phyloP scores from a whole-genome alignment of 2,329 filamentous ascomycete species.

The Fusarium poae region DNA sequence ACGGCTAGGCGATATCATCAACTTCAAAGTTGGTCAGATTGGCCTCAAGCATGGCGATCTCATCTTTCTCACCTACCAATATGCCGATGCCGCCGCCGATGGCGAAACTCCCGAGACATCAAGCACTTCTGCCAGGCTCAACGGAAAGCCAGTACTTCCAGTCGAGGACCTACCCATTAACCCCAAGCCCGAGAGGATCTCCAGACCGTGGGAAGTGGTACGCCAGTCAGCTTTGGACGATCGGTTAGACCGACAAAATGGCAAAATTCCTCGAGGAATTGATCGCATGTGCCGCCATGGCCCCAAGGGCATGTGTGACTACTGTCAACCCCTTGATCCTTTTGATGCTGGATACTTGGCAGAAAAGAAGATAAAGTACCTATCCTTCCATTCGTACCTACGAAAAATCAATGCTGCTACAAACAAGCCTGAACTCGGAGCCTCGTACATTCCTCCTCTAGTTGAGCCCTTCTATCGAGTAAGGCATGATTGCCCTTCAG shows the following conservation, averaged over 20 bases:
- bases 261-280: constrained; percentile 83
- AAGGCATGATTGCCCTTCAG: constrained; percentile 87
- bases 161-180: constrained; percentile 76
- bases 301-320: constrained; percentile 98
- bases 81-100: constrained; percentile 60
- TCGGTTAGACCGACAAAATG: constrained; percentile 85
- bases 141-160: constrained; percentile 79
- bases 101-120: constrained; percentile 49
- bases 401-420: constrained; percentile 96
- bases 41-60: constrained; percentile 85
- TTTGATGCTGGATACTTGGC: constrained; percentile 89
- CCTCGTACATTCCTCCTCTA: constrained; percentile 95
- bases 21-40: constrained; percentile 68
- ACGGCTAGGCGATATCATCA: constrained; percentile 68
- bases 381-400: constrained; percentile 94
- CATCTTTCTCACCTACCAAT: constrained; percentile 85
- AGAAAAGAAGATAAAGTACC: constrained; percentile 98
- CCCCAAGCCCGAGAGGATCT: constrained; percentile 72
- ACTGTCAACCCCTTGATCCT: constrained; percentile 96
- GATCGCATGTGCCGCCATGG: constrained; percentile 97
- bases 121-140: constrained; percentile 75
- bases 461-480: constrained; percentile 94
- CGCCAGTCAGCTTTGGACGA: constrained; percentile 91
- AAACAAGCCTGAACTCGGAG: constrained; percentile 93
- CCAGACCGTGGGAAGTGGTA: constrained; percentile 82